A percentile compares a stretch with the other conserved stretches of the same genome.
Evolutionary conservation across 176 grass and related monocot genomes (phyloP).

Genomic region (Phoenix roebelenii): DNA sequence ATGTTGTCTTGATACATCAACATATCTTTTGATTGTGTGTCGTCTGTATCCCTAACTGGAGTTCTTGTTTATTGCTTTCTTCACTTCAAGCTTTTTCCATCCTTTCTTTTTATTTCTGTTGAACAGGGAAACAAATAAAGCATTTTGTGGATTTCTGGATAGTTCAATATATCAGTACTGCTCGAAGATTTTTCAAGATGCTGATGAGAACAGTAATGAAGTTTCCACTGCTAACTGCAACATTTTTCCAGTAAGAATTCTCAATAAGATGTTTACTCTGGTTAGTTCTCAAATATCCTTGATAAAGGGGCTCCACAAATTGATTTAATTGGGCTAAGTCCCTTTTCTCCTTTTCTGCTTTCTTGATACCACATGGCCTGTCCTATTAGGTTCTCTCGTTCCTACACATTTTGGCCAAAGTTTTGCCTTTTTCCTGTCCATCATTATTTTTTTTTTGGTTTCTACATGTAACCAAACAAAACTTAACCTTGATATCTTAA

Average conservation of each 20-base stretch:
- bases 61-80: neutral
- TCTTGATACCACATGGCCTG: no score
- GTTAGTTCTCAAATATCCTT: no score
- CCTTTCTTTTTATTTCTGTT: neutral
- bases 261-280: neutral
- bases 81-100: conserved; percentile 3
- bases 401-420: neutral
- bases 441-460: no score
- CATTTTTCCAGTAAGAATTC: neutral
- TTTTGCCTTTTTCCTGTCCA: no score
- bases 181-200: conserved; percentile 42
- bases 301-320: no score
- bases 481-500: no score
- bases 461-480: no score
- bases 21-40: no score
- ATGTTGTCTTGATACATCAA: no score
- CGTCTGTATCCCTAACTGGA: no score
- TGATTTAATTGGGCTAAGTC: no score
- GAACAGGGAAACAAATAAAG: conserved; percentile 76
- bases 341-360: no score
- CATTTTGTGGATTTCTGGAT: conserved; percentile 80
- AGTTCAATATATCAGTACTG: conserved; percentile 29
- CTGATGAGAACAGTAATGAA: neutral
- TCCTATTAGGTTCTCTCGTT: neutral
- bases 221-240: neutral